phyloP scores from a whole-genome alignment of 2,329 filamentous ascomycete genomes.

The Exophiala alcalophila region DNA sequence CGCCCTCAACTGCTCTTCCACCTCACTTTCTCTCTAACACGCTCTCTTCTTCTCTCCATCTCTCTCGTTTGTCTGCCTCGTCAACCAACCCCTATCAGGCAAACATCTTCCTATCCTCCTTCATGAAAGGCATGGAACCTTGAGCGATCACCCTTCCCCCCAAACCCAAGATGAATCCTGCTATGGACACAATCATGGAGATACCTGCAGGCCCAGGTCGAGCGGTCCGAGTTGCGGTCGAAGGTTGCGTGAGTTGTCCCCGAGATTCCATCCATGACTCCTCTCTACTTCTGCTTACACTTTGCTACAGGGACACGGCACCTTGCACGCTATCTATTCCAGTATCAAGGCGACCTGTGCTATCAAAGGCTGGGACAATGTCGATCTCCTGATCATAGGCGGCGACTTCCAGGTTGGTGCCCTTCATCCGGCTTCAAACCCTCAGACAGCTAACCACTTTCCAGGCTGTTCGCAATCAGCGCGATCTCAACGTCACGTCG shows the following conservation, averaged over 20 bases:
- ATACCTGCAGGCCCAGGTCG: too few relatives aligned
- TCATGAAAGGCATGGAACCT: too few relatives aligned
- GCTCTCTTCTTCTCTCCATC: too few relatives aligned
- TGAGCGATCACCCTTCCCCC: too few relatives aligned
- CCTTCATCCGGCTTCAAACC: conserved; percentile 8
- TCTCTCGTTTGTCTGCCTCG: too few relatives aligned
- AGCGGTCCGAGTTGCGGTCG: conserved; percentile 69
- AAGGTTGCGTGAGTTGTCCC: conserved; percentile 70
- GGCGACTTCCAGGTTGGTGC: conserved; percentile 80
- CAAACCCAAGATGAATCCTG: too few relatives aligned
- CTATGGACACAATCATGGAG: background rate
- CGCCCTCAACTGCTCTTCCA: too few relatives aligned
- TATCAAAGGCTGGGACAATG: conserved; percentile 70
- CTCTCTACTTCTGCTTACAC: conserved; percentile 9
- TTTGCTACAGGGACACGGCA: conserved; percentile 73
- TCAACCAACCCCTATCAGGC: too few relatives aligned
- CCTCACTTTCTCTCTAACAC: too few relatives aligned
- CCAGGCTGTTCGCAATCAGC: conserved; percentile 82
- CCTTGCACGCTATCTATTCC: conserved; percentile 85
- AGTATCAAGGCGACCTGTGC: conserved; percentile 68
- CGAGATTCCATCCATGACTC: conserved; percentile 2
- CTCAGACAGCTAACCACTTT: conserved; percentile 14
- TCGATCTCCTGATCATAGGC: conserved; percentile 90
- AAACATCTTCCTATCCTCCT: too few relatives aligned
- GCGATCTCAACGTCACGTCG: conserved; percentile 83